phyloP scores from a whole-genome alignment of 805 yeast species.

The Metschnikowia orientalis region DNA sequence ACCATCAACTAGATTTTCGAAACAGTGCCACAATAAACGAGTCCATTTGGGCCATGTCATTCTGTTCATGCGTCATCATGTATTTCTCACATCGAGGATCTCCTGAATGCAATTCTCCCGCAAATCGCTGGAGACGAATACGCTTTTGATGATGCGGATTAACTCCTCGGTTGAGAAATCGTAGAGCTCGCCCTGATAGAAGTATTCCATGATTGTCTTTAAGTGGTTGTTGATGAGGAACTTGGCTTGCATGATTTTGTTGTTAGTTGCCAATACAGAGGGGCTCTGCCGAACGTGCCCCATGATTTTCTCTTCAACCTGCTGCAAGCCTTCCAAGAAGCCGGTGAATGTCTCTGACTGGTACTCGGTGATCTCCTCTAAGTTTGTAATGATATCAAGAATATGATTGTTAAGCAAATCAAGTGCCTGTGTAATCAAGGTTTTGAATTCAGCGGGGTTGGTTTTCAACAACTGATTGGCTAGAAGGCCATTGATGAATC shows the following conservation, averaged over 20 bases:
- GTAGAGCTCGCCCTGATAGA: slow-evolving; percentile 49
- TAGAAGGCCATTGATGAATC: slow-evolving; percentile 13
- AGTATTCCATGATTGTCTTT: slow-evolving; percentile 43
- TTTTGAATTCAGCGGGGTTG: slow-evolving; percentile 26
- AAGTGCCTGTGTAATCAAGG: slow-evolving; percentile 22
- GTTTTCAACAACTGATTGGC: slow-evolving; percentile 23
- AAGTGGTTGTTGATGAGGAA: slow-evolving; percentile 37
- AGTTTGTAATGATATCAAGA: slow-evolving; percentile 21
- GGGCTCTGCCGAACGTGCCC: slow-evolving; percentile 10
- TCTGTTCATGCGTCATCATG: slow-evolving; percentile 1
- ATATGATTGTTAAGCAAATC: slow-evolving; percentile 29
- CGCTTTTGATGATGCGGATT: slow-evolving; percentile 34
- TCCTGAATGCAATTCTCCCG: slow-evolving; percentile 44
- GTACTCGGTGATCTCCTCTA: slow-evolving; percentile 33
- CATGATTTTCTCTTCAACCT: slow-evolving; percentile 7
- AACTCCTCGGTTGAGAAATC: slow-evolving; percentile 47
- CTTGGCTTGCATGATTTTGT: slow-evolving; percentile 26
- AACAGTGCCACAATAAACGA: neutral
- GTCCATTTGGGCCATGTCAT: neutral
- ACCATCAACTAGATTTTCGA: slow-evolving; percentile 17
- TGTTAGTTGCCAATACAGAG: slow-evolving; percentile 10
- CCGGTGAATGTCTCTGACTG: slow-evolving; percentile 30
- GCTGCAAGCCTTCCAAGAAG: slow-evolving; percentile 19
- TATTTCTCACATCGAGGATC: slow-evolving; percentile 41
- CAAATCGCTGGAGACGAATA: slow-evolving; percentile 45